Evolutionary conservation across 768 basidiomycete species (phyloP), one percentile per base, ranked within the genome.

Genomic region (Candolleomyces aberdarensis): DNA sequence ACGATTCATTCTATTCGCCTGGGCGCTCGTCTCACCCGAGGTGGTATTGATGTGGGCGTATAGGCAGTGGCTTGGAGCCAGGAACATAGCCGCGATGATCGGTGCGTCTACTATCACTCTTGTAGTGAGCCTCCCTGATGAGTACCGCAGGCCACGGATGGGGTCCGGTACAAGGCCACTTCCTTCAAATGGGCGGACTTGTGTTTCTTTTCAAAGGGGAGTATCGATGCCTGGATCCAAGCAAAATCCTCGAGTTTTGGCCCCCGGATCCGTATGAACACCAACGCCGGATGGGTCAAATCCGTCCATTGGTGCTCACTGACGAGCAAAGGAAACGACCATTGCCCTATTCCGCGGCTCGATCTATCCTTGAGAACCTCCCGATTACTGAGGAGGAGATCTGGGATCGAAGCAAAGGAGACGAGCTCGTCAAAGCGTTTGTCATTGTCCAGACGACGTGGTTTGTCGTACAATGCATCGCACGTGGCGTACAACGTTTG

Each of bases 401-500:
- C 22, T 6, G 13, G 14, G 56, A 57, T n/a, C 39, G 43, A 17
- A 57, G 56, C 63, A 70, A 71, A 64, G 69, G 70, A 2, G 71
- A 76, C 43, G 60, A 47, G 0, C 60, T 76, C 1, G 62, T 72
- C 2, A 77, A 77, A 55, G 67, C 57, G 0, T 31, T 76, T 2
- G 67, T 69, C 5, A 39, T 73, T 11, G 22, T 65, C 2, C 76
- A 78, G 54, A 66, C 69, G 8, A 58, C 64, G 1, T 77, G 74
- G 73, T 77, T 76, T 63, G 55, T 69, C 57, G 39, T 64, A 19
- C 70, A 72, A 40, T 67, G 66, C 52, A 61, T 72, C 7, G 64
- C 63, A 1, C 70, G 74, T 1, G n/a, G n/a, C 15, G 15, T 26
- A 2, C 60, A 68, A 20, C 41, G 59, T 10, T 65, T 76, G 0